Evolutionary conservation across 1,284 basidiomycete genomes (phyloP).

Genomic region (Pisolithus thermaeus): DNA sequence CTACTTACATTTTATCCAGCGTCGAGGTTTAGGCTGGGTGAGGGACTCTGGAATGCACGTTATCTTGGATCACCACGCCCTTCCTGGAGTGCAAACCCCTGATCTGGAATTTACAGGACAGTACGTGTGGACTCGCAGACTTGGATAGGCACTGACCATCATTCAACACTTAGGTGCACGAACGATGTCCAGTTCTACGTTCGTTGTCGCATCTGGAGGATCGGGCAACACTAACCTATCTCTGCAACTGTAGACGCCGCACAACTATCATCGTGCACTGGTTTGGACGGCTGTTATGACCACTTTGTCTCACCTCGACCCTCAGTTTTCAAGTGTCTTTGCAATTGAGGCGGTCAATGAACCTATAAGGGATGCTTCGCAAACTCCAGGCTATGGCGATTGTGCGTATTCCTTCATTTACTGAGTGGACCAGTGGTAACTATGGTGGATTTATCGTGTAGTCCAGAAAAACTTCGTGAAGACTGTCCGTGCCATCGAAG

Average conservation of each 20-base stretch:
- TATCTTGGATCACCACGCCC: slow-evolving; percentile 72
- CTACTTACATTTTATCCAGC: slow-evolving; percentile 30
- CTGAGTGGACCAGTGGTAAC: slow-evolving; percentile 2
- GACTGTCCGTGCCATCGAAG: slow-evolving; percentile 59
- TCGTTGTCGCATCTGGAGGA: not conserved
- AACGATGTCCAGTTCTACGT: slow-evolving; percentile 70
- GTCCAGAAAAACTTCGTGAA: slow-evolving; percentile 69
- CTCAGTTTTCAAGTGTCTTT: slow-evolving; percentile 60
- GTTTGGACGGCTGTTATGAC: slow-evolving; percentile 78
- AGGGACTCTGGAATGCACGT: slow-evolving; percentile 55
- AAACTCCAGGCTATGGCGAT: slow-evolving; percentile 62
- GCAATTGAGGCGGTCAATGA: slow-evolving; percentile 74
- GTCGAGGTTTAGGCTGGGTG: slow-evolving; percentile 54
- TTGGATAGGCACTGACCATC: not conserved
- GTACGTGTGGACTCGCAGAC: slow-evolving; percentile 28
- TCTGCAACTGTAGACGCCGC: slow-evolving; percentile 40
- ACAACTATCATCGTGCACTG: slow-evolving; percentile 70
- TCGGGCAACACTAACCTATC: slow-evolving; percentile 3
- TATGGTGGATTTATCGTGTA: slow-evolving; percentile 19
- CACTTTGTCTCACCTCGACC: slow-evolving; percentile 59
- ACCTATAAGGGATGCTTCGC: slow-evolving; percentile 58
- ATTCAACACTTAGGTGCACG: slow-evolving; percentile 45
- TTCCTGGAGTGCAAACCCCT: slow-evolving; percentile 62
- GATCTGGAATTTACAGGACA: slow-evolving; percentile 62
- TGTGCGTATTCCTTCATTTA: slow-evolving; percentile 37